Evolutionary conservation across 2,329 filamentous ascomycete species (phyloP), one percentile per base, ranked within the genome.

Genomic region (Colletotrichum sp.): DNA sequence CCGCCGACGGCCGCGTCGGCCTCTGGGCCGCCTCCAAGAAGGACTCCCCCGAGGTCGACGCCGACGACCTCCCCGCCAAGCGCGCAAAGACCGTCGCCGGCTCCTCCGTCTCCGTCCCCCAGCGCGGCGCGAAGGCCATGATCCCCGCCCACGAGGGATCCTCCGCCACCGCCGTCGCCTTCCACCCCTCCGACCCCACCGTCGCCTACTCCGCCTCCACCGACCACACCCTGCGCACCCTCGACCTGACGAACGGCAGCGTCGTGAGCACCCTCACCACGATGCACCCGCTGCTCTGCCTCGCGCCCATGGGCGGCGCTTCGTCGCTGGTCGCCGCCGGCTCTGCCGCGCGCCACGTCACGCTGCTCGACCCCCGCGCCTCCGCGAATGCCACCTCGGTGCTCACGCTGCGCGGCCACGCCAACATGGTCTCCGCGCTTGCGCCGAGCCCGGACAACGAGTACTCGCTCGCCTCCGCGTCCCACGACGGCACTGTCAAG

Each of bases 191-290:
- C 70, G 96, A 98, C 85, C 86, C 93, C 13, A 98, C 95, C 16
- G 95, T 98, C 55, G 96, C 94, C 62, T 98, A 99, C 88, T 96
- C 95, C 2, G 92, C 93, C 27, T 98, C 96, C 22, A 94, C 95
- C 87, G 97, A 99, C 87, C 96, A 98, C 88, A 94, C 94, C 2
- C 88, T 98, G 79, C 93, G 94, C 78, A 98, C 97, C 0, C 94
- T 98, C 87, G 97, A 99, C 87, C 90, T 99, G 62, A 93, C 96
- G 0, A 98, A 96, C 2, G 89, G 91, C 70, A 88, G 89, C 32
- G 91, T 95, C 75, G 95, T 98, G 56, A 95, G 95, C 82, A 95
- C 95, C 6, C 90, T 97, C 72, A 94, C 94, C 2, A 97, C 96
- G 1, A 92, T 95, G 72, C 94, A 98, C 84, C 92, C 96, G 1